Evolutionary conservation across 73 alveolate genomes (phyloP).

Genomic region (Diophrys sp.): DNA sequence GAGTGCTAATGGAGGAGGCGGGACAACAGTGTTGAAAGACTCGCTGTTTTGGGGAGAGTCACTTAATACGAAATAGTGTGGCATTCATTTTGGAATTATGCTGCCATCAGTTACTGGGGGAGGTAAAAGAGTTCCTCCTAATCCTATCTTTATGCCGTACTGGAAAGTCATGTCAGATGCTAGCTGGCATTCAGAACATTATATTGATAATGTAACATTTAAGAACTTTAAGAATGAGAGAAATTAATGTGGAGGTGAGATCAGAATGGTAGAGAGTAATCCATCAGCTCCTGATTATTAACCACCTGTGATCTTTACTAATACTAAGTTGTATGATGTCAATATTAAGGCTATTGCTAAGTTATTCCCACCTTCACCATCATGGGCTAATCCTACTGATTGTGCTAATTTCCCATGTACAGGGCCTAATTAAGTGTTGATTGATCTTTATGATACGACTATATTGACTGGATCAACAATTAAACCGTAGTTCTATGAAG

Average conservation of each 20-base stretch:
- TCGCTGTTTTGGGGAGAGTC: conserved; percentile 4
- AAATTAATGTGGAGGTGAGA: background rate
- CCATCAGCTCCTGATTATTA: background rate
- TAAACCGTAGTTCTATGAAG: too few species aligned
- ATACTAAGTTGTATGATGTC: conserved; percentile 16
- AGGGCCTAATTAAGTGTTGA: conserved; percentile 24
- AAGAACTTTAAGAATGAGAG: background rate
- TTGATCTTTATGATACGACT: background rate
- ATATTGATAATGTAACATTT: background rate
- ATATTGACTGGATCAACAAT: too few species aligned
- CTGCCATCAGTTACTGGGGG: background rate
- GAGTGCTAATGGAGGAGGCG: too few species aligned
- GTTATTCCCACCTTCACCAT: conserved; percentile 22
- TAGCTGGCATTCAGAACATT: background rate
- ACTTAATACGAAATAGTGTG: too few species aligned
- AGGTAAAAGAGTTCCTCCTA: conserved; percentile 2
- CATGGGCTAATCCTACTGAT: conserved; percentile 44
- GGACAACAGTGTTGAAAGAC: too few species aligned
- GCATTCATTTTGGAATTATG: background rate
- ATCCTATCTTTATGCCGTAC: background rate
- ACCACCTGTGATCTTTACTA: background rate
- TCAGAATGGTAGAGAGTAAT: background rate
- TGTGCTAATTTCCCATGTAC: conserved; percentile 63
- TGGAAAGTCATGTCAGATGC: background rate
- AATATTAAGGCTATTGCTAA: conserved; percentile 33